Base-by-base conservation (phyloP, 768 basidiomycete genomes). In the Sarcodon aspratus region DNA sequence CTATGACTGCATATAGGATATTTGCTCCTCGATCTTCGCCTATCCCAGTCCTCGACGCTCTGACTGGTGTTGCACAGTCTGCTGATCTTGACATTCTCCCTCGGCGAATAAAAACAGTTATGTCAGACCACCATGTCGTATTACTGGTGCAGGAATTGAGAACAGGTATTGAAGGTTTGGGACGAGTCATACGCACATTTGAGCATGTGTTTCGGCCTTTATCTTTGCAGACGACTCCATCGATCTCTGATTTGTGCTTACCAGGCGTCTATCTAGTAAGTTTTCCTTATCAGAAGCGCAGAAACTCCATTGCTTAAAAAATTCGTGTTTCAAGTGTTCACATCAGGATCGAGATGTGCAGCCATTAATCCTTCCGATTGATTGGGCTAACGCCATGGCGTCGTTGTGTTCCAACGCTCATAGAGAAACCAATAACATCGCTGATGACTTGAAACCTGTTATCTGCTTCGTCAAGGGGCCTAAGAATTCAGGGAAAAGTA, bases 401-500 rank as follows among this genome's bases (percentile, higher is more conserved):
- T 33, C 48, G 7, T 6, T 50, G 12, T 11, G 15, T 11, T 37
- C 51, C 12, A 42, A 10, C 33, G 11, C 13, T 9, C 33, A 43
- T 5, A 21, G 34, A 1, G 51, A 51, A 46, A 18, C 50, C 17
- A 46, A 4, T 48, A 35, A 27, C 47, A 53, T 44, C 6, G 48
- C 44, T 7, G n/a, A n/a, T 11, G 36, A 10, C 33, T 49, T 36
- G 15, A 5, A 46, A 1, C 46, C 58, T 18, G 60, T 66, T 0
- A 65, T 83, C 0, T 81, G 71, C 52, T 59, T 96, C 2, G 73
- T 98, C 17, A 89, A 82, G 58, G 95, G 95, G 1, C 76, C 87
- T 1, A 94, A 89, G 63, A 82, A 87, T 45, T 74, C 79, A 7
- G 94, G 95, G 0, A 99, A 99, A 63, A 95, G 91, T 52, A 90